phyloP scores from a whole-genome alignment of 495 filamentous ascomycete species.

The Jackrogersella minutella region DNA sequence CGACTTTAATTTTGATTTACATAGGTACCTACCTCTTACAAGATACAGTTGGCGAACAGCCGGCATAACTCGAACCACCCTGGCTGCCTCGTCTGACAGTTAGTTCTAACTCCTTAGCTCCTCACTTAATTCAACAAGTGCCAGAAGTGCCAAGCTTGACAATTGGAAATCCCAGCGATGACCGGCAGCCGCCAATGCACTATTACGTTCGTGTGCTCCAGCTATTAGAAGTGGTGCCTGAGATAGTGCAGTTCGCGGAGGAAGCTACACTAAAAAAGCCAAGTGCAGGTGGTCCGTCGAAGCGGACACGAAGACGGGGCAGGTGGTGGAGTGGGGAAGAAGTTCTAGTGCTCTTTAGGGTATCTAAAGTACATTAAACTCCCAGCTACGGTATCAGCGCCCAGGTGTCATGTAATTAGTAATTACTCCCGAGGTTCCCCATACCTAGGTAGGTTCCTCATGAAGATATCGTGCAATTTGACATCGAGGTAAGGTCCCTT shows the following conservation, averaged over 20 bases:
- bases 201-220: background rate
- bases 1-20: slow-evolving; percentile 32
- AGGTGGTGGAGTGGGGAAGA: background rate
- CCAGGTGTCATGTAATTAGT: too few species aligned
- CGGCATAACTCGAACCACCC: background rate
- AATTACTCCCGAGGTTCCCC: background rate
- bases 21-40: background rate
- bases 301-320: background rate
- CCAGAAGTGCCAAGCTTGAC: background rate
- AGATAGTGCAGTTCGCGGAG: background rate
- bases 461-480: too few species aligned
- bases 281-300: slow-evolving; percentile 3
- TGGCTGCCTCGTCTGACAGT: background rate
- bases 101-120: background rate
- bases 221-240: background rate
- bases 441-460: too few species aligned
- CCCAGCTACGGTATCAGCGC: too few species aligned
- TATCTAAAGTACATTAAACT: too few species aligned
- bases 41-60: slow-evolving; percentile 23
- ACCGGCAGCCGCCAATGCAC: background rate
- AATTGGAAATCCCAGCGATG: background rate
- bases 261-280: background rate
- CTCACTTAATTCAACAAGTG: slow-evolving; percentile 1
- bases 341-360: too few species aligned
- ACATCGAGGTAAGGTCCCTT: background rate